Conservation (phyloP, 2,329 filamentous ascomycete genomes). For the Microcera coccophila region DNA sequence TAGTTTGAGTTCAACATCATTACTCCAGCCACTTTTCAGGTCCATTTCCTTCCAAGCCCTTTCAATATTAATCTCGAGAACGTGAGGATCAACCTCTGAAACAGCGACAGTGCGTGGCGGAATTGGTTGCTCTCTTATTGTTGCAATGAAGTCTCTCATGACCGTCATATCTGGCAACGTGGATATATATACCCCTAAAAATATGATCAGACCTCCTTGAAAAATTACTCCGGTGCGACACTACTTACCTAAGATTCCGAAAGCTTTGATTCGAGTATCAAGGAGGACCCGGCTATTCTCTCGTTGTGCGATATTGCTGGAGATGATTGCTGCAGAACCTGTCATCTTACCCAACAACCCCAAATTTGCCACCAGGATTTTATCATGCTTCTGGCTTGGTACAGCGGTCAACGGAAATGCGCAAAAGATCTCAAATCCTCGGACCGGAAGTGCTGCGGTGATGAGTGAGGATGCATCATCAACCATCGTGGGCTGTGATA, state of each 20-base stretch:
- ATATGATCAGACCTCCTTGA: neutral
- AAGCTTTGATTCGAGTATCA: constrained; percentile 69
- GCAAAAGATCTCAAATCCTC: constrained; percentile 77
- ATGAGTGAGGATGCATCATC: constrained; percentile 50
- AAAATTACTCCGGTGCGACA: neutral
- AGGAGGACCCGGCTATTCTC: constrained; percentile 59
- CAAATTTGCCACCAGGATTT: constrained; percentile 61
- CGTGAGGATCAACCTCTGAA: constrained; percentile 46
- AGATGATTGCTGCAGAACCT: constrained; percentile 71
- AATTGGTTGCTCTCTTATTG: constrained; percentile 68
- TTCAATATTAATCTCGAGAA: constrained; percentile 74
- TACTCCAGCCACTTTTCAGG: constrained; percentile 69
- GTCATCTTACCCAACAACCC: constrained; percentile 88
- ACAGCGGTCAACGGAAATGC: constrained; percentile 65
- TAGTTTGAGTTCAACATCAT: constrained; percentile 70
- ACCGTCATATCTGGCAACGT: constrained; percentile 59
- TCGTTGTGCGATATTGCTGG: constrained; percentile 52
- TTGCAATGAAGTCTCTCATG: constrained; percentile 65
- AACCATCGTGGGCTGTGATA: constrained; percentile 51
- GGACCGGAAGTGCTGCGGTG: constrained; percentile 56
- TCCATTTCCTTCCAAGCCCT: constrained; percentile 73
- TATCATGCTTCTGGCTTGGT: constrained; percentile 31
- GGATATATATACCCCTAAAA: constrained; percentile 68
- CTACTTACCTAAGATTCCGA: constrained; percentile 68
- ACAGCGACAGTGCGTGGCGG: constrained; percentile 62